These are phyloP conservation scores for Lactarius pseudohatsudake DNA, from an alignment of 768 basidiomycete species.

Conservation along the genomic window DNA sequence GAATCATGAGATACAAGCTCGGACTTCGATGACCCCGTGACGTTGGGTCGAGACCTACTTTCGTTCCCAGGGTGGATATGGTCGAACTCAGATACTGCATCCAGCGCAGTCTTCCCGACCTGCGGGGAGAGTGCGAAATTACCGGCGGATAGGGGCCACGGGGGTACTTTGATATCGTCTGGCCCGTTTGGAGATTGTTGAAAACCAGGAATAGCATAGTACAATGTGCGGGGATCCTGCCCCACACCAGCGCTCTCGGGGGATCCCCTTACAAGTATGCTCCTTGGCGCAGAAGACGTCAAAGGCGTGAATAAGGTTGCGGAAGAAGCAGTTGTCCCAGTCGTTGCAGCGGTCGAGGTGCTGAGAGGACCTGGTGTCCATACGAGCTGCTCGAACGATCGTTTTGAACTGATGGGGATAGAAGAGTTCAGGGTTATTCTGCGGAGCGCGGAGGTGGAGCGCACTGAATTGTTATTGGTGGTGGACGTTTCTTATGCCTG, in stretches of 20 bases:
- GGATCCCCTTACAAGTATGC: slow-evolving; percentile 17
- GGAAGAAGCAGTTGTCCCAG: slow-evolving; percentile 16
- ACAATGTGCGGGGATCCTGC: slow-evolving; percentile 26
- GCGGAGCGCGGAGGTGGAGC: slow-evolving; percentile 13
- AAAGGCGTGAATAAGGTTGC: slow-evolving; percentile 22
- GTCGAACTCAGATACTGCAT: slow-evolving; percentile 23
- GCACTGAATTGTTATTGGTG: slow-evolving; percentile 27
- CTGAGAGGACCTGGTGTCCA: slow-evolving; percentile 24
- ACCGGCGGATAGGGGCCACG: slow-evolving; percentile 21
- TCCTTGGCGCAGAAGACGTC: slow-evolving; percentile 19
- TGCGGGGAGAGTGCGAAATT: slow-evolving; percentile 16
- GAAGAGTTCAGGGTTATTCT: neutral
- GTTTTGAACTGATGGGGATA: slow-evolving; percentile 20
- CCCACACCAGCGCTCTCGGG: slow-evolving; percentile 11
- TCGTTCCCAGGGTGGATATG: slow-evolving; percentile 4
- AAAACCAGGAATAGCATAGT: slow-evolving; percentile 29
- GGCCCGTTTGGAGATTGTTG: slow-evolving; percentile 26
- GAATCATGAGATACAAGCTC: neutral
- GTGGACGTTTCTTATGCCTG: slow-evolving; percentile 30
- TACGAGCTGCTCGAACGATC: slow-evolving; percentile 26
- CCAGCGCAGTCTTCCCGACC: slow-evolving; percentile 27
- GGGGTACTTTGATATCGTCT: slow-evolving; percentile 21
- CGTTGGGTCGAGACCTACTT: neutral
- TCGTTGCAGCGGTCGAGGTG: slow-evolving; percentile 9
- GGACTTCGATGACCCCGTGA: neutral